Base-by-base conservation (phyloP, 257 asterid species). In the Lavandula angustifolia region DNA sequence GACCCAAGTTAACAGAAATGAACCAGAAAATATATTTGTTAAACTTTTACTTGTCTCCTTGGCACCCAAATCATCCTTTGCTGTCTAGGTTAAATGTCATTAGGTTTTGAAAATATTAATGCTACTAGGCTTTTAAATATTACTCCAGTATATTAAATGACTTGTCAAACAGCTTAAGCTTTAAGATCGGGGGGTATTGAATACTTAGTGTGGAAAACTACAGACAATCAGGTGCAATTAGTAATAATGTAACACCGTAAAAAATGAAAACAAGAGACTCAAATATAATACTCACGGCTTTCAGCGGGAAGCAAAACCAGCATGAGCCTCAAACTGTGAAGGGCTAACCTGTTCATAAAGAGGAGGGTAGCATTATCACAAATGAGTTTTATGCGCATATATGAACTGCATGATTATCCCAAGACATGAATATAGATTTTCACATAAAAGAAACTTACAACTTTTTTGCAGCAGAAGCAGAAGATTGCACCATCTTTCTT, bases 271-370 rank as follows among this genome's bases (percentile, higher is more conserved):
- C n/a, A n/a, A 12, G 52, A 48, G 18, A 62, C 40, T 33, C 10
- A 46, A 58, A 68, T n/a, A n/a, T n/a, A n/a, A 66, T 43, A 81
- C 97, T 82, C 75, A 89, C 99, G 97, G 99, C 78, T 90, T 94
- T 60, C 96, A 84, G 17, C 95, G 94, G n/a, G 97, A 80, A 73
- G 89, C 79, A 68, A 71, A 84, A 65, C 96, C 99, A 60, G 99
- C 99, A 90, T 90, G 99, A 46, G 82, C 82, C 85, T 92, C 99
- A 78, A 92, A 92, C 70, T 71, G 80, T 5, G 99, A 92, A 22
- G 99, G 92, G 69, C 97, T 92, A 69, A 92, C 94, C 97, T 92
- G 82, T 78, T 50, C 38, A 62, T 18, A 62, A 57, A 73, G 40
- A 66, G 52, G 17, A 57, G 60, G 49, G 71, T 29, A 16, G 54